Percentiles rank a stretch among this genome's conserved stretches.
Evolutionary conservation across 805 yeast genomes (phyloP).

Genomic region (Lachancea lanzarotensis): DNA sequence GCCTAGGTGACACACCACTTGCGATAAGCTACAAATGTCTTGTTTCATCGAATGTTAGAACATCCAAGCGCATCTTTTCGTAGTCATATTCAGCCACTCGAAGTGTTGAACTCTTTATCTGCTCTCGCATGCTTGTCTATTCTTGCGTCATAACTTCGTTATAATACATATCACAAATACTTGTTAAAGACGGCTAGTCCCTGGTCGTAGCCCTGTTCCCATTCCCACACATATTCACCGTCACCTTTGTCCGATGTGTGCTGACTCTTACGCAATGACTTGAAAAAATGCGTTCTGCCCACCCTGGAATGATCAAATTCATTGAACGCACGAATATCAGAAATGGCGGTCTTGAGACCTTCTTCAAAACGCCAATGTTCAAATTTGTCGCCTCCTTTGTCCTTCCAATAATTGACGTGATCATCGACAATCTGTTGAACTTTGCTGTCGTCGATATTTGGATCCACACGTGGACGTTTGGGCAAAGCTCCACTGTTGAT

Average conservation of each 20-base stretch:
- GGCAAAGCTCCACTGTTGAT: constrained; percentile 53
- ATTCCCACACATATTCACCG: constrained; percentile 69
- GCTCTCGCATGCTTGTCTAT: too few species aligned
- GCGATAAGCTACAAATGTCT: too few species aligned
- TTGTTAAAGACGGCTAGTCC: constrained; percentile 39
- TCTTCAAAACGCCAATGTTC: constrained; percentile 79
- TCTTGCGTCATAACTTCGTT: not conserved
- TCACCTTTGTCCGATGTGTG: constrained; percentile 53
- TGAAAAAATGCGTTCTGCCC: constrained; percentile 74
- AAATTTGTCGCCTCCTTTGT: constrained; percentile 50
- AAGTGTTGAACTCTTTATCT: too few species aligned
- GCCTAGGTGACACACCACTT: too few species aligned
- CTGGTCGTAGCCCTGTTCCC: constrained; percentile 75
- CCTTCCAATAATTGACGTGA: constrained; percentile 70
- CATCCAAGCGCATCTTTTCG: too few species aligned
- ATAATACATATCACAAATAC: constrained; percentile 3
- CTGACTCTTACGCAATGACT: constrained; percentile 50
- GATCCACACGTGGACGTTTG: constrained; percentile 17
- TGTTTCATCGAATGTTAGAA: too few species aligned
- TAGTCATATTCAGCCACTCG: too few species aligned
- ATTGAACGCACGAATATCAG: constrained; percentile 64
- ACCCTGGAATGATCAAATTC: constrained; percentile 59
- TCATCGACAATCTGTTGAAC: constrained; percentile 20
- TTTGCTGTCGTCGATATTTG: constrained; percentile 32
- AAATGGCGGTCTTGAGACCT: constrained; percentile 72